Evolutionary conservation across 1,284 basidiomycete genomes (phyloP).

Genomic region (Puccinia polysora): DNA sequence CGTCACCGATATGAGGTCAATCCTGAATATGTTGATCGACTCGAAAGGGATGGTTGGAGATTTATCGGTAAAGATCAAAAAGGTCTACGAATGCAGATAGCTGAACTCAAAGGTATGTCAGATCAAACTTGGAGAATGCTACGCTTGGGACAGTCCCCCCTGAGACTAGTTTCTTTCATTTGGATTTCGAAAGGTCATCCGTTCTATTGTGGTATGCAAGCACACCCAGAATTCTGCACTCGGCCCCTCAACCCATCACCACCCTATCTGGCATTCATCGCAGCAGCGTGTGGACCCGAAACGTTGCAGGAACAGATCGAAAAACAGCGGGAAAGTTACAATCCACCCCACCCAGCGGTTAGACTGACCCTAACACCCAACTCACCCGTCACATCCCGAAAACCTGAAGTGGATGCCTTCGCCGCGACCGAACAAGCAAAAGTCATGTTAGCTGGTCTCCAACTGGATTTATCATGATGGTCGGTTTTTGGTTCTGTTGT

Average conservation of each 20-base stretch:
- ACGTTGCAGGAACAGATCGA: slow-evolving; percentile 72
- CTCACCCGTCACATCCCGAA: neutral
- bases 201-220: slow-evolving; percentile 90
- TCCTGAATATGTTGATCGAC: slow-evolving; percentile 71
- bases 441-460: slow-evolving; percentile 2
- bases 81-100: slow-evolving; percentile 94
- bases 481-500: too few relatives aligned
- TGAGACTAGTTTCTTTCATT: slow-evolving; percentile 2
- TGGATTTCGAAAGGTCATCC: slow-evolving; percentile 69
- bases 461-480: neutral
- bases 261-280: slow-evolving; percentile 91
- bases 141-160: neutral
- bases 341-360: slow-evolving; percentile 57
- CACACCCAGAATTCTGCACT: slow-evolving; percentile 97
- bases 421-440: neutral
- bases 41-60: slow-evolving; percentile 68
- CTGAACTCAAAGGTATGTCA: slow-evolving; percentile 72
- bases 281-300: slow-evolving; percentile 66
- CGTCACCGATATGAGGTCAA: slow-evolving; percentile 97
- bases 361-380: slow-evolving; percentile 19
- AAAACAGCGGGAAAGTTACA: slow-evolving; percentile 60
- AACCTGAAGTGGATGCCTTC: neutral
- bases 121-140: neutral
- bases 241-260: slow-evolving; percentile 97
- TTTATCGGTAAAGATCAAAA: slow-evolving; percentile 93